Conservation (phyloP, 768 basidiomycete species). For the Rhizopogon rudus region DNA sequence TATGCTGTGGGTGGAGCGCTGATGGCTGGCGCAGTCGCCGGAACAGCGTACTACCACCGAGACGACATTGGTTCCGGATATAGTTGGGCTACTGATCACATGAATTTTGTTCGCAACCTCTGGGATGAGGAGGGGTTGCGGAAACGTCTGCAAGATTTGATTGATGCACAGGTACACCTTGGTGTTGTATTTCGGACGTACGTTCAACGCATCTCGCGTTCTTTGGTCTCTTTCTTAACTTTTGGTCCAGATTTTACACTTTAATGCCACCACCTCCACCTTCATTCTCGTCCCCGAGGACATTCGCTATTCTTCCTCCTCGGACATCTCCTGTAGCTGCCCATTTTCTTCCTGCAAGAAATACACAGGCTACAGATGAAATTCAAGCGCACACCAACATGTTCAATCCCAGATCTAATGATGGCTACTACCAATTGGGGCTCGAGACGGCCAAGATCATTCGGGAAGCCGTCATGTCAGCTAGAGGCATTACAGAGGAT, state of each 20-base stretch:
- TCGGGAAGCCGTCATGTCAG: slow-evolving; percentile 45
- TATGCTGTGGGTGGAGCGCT: slow-evolving; percentile 71
- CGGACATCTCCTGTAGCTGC: slow-evolving; percentile 39
- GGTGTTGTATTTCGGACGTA: slow-evolving; percentile 73
- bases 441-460: slow-evolving; percentile 59
- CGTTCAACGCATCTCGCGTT: slow-evolving; percentile 22
- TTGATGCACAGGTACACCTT: slow-evolving; percentile 53
- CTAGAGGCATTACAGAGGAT: slow-evolving; percentile 16
- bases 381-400: slow-evolving; percentile 84
- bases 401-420: slow-evolving; percentile 78
- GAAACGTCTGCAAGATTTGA: slow-evolving; percentile 55
- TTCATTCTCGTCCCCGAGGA: slow-evolving; percentile 47
- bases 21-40: slow-evolving; percentile 78
- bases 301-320: slow-evolving; percentile 74
- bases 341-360: slow-evolving; percentile 61
- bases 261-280: slow-evolving; percentile 69
- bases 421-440: slow-evolving; percentile 87
- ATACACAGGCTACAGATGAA: slow-evolving; percentile 69
- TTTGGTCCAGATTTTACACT: slow-evolving; percentile 66
- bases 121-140: slow-evolving; percentile 73
- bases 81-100: slow-evolving; percentile 78
- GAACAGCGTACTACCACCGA: slow-evolving; percentile 78
- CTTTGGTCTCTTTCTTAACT: not conserved
- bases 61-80: slow-evolving; percentile 70
- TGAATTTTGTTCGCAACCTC: slow-evolving; percentile 82